Evolutionary conservation across 73 alveolate species (phyloP), one percentile per base, ranked within the genome.

Genomic region (Stentor roeselii): DNA sequence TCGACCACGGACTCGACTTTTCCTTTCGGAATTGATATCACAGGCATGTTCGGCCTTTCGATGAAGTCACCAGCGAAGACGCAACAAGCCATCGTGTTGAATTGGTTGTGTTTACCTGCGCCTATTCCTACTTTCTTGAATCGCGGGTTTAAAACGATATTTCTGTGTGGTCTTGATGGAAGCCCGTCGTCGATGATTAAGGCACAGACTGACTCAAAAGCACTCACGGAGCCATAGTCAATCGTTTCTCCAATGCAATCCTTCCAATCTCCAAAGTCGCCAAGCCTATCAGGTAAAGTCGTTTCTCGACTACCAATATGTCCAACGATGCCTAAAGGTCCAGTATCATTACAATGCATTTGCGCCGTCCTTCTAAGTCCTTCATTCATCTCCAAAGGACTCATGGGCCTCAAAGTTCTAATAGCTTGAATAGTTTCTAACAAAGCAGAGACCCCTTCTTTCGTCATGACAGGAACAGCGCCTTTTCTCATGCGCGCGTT

Each of bases 241-340:
- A 92, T 88, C 75, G 92, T 89, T 87, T 95, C 99, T 31, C 90
- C 95, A 21, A 93, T 89, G n/a, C 92, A 82, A 11, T 97, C 99
- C 59, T 94, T 96, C 99, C 99, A 95, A 80, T 89, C 90, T 75
- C 98, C 92, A 87, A 93, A 91, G 75, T 86, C 86, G 86, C 93
- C 99, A 3, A 95, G 84, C 80, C 99, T 78, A 75, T 90, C 94
- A 42, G 92, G 87, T 39, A 89, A 88, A 82, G 90, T 93, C 59
- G 84, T 84, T 59, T 88, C 91, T 87, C 90, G 93, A 3, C 93
- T 67, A n/a, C 99, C 98, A 36, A 77, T 75, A 85, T 95, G 99
- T 1, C 93, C 90, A n/a, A 90, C 82, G 42, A 88, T 60, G 3
- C 99, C 99, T 50, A 90, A 89, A 3, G 96, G 91, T 6, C 98